phyloP scores from a whole-genome alignment of 805 yeast genomes.

The Sugiyamaella boreocaroliniensis region DNA sequence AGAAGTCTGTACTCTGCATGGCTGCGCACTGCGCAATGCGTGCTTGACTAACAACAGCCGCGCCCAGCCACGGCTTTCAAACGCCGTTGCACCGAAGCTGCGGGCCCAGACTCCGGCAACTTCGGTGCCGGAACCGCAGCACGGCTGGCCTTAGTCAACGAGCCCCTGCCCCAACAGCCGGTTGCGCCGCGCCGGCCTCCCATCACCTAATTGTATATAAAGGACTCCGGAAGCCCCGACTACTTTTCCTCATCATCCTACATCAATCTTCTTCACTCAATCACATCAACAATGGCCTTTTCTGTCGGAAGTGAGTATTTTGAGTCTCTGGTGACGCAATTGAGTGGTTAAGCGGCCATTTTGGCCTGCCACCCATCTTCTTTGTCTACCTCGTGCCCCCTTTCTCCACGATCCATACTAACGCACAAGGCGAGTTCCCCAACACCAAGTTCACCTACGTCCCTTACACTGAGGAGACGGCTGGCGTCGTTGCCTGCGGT shows the following conservation, averaged over 20 bases:
- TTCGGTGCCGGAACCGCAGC: too few species aligned
- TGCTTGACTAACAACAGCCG: too few species aligned
- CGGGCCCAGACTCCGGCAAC: too few species aligned
- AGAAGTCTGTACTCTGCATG: too few species aligned
- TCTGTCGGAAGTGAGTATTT: conserved; percentile 12
- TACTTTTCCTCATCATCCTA: background rate
- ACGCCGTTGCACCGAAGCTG: too few species aligned
- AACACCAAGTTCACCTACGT: conserved; percentile 22
- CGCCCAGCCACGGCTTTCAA: too few species aligned
- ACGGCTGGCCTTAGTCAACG: too few species aligned
- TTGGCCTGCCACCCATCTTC: background rate
- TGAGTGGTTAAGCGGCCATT: background rate
- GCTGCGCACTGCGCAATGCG: too few species aligned
- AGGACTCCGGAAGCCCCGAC: background rate
- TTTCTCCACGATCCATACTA: background rate
- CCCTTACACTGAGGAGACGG: conserved; percentile 15
- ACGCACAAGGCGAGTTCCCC: background rate
- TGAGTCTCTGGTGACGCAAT: background rate
- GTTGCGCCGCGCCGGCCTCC: background rate
- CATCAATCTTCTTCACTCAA: background rate
- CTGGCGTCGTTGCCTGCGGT: conserved; percentile 32
- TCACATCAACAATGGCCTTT: conserved; percentile 10
- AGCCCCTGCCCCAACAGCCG: too few species aligned
- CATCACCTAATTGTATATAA: background rate
- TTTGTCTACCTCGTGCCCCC: too few species aligned